These are phyloP conservation scores for Ottelia alismoides DNA, from an alignment of 106 monocot genomes.

Conservation along the genomic window DNA sequence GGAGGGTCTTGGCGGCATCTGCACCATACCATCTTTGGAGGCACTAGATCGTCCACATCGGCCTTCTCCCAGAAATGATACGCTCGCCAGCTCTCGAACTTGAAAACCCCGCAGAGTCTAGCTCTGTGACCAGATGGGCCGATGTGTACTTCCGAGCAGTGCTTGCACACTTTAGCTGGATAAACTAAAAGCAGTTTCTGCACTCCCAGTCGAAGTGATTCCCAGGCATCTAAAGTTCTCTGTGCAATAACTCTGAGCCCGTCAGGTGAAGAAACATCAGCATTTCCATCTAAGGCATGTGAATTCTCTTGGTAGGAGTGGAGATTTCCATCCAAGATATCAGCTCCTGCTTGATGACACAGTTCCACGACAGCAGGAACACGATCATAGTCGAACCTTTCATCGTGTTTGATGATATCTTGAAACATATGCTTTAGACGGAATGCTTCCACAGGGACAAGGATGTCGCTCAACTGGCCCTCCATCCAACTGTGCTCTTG, in stretches of 20 bases:
- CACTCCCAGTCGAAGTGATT: slow-evolving; percentile 50
- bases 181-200: slow-evolving; percentile 57
- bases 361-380: slow-evolving; percentile 71
- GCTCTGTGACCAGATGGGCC: slow-evolving; percentile 78
- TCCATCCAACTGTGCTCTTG: slow-evolving; percentile 35
- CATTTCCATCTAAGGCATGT: background rate
- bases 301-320: background rate
- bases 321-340: slow-evolving; percentile 19
- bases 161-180: slow-evolving; percentile 52
- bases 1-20: slow-evolving; percentile 58
- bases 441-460: slow-evolving; percentile 51
- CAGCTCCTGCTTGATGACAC: slow-evolving; percentile 69
- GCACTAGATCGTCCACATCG: slow-evolving; percentile 59
- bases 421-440: slow-evolving; percentile 61
- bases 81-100: slow-evolving; percentile 55
- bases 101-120: slow-evolving; percentile 66
- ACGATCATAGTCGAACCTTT: slow-evolving; percentile 51
- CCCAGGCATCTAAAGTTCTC: slow-evolving; percentile 67
- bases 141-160: slow-evolving; percentile 72
- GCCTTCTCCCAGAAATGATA: slow-evolving; percentile 71
- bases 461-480: slow-evolving; percentile 40
- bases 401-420: slow-evolving; percentile 48
- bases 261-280: background rate
- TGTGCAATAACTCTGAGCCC: slow-evolving; percentile 22
- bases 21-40: slow-evolving; percentile 62